A percentile compares a stretch with the other conserved stretches of the same genome.
Evolutionary conservation across 352 stramenopile genomes (phyloP).

Genomic region (Phytopythium helicoides): DNA sequence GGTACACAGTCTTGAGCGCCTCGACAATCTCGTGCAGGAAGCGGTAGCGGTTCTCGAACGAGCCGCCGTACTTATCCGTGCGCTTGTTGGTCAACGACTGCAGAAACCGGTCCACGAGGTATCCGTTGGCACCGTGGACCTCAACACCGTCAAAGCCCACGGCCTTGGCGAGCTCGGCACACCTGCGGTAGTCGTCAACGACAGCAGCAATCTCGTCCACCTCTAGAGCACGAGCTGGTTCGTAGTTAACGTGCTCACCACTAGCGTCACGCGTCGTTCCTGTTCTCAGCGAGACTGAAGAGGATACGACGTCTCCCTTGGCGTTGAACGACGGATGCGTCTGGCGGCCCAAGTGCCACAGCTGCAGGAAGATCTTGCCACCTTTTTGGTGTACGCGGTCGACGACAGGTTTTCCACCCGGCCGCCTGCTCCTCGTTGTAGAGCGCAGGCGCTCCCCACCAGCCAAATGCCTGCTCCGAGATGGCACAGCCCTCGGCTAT

Average conservation of each 20-base stretch:
- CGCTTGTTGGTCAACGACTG: conserved; percentile 54
- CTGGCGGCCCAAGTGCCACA: conserved; percentile 79
- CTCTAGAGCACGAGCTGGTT: conserved; percentile 16
- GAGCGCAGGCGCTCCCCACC: conserved; percentile 35
- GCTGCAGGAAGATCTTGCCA: conserved; percentile 74
- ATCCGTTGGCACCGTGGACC: conserved; percentile 82
- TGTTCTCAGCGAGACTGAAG: conserved; percentile 17
- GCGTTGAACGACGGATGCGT: conserved; percentile 52
- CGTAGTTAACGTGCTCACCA: conserved; percentile 16
- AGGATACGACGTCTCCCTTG: conserved; percentile 44
- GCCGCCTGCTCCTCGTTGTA: conserved; percentile 33
- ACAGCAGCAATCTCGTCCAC: conserved; percentile 29
- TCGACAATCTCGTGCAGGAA: conserved; percentile 69
- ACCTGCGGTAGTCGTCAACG: conserved; percentile 79
- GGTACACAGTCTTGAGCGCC: conserved; percentile 30
- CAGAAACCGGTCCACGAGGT: conserved; percentile 78
- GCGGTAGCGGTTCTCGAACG: conserved; percentile 69
- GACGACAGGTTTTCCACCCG: conserved; percentile 43
- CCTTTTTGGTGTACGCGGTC: conserved; percentile 71
- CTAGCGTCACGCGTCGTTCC: conserved; percentile 21
- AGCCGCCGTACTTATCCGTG: conserved; percentile 80
- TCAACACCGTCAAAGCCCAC: conserved; percentile 56
- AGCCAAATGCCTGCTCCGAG: conserved; percentile 23
- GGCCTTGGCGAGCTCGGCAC: conserved; percentile 52
- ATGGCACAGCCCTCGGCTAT: conserved; percentile 41